These are phyloP conservation scores for Thuidium tamariscinum DNA, from an alignment of 225 moss, liverwort and hornwort genomes.

Conservation along the genomic window DNA sequence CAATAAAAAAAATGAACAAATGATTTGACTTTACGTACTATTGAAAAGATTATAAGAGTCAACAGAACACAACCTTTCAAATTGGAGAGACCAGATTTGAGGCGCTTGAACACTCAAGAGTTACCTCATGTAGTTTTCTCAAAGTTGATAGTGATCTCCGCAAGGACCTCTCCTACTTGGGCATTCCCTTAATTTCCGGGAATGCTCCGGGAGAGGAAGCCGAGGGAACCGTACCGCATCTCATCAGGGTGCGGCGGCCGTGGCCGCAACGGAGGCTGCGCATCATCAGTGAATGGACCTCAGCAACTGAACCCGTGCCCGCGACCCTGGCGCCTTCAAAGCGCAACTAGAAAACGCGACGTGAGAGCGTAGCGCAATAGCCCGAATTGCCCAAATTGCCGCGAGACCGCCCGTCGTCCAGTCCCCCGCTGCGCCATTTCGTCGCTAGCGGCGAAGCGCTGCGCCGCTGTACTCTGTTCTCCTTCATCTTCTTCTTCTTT, in stretches of 20 bases:
- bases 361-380: neutral
- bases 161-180: neutral
- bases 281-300: neutral
- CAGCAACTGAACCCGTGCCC: neutral
- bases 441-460: neutral
- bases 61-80: too few species aligned
- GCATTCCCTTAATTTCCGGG: neutral
- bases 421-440: neutral
- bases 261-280: neutral
- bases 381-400: neutral
- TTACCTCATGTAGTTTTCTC: too few species aligned
- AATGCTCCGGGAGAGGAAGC: neutral
- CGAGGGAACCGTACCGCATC: neutral
- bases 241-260: neutral
- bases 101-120: too few species aligned
- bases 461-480: neutral
- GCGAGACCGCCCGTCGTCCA: neutral
- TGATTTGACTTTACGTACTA: too few species aligned
- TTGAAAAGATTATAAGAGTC: too few species aligned
- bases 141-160: too few species aligned
- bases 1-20: too few species aligned
- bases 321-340: neutral
- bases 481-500: neutral
- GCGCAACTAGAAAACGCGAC: neutral
- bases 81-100: too few species aligned